phyloP scores from a whole-genome alignment of 768 basidiomycete species.

The button mushroom (Agaricus bisporus) region DNA sequence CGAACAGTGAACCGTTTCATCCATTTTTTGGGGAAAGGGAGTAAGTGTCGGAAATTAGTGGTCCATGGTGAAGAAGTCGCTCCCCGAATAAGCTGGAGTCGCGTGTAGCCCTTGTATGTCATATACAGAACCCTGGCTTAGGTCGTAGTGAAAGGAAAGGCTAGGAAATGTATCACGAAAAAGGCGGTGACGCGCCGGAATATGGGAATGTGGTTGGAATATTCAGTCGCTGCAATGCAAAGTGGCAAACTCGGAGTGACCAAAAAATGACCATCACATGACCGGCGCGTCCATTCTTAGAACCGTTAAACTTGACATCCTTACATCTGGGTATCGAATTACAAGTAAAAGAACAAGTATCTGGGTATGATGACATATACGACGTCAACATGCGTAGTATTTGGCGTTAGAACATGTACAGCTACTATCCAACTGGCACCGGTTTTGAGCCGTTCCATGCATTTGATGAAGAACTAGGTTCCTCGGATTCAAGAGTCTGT shows the following conservation, averaged over 20 bases:
- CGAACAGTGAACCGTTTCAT: slow-evolving; percentile 35
- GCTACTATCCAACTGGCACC: slow-evolving; percentile 22
- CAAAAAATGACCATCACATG: slow-evolving; percentile 14
- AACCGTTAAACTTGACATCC: slow-evolving; percentile 3
- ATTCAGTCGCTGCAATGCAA: neutral
- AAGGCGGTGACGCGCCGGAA: slow-evolving; percentile 1
- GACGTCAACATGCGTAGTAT: neutral
- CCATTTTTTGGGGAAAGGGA: slow-evolving; percentile 54
- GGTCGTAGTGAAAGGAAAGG: neutral
- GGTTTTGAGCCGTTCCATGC: slow-evolving; percentile 39
- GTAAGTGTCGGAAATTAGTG: slow-evolving; percentile 61
- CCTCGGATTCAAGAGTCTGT: slow-evolving; percentile 79
- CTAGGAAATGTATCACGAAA: neutral
- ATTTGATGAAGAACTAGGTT: slow-evolving; percentile 56
- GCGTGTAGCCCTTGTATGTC: slow-evolving; percentile 27
- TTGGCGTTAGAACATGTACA: neutral
- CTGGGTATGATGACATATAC: slow-evolving; percentile 5
- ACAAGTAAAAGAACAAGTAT: neutral
- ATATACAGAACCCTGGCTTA: slow-evolving; percentile 17
- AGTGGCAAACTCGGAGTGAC: neutral
- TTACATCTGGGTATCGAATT: neutral
- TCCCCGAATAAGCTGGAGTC: slow-evolving; percentile 35
- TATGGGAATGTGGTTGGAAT: neutral
- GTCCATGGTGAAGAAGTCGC: slow-evolving; percentile 51
- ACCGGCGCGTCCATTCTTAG: neutral